Evolutionary conservation across 2,329 filamentous ascomycete species (phyloP), one percentile per base, ranked within the genome.

Genomic region (Pochonia chlamydosporia): DNA sequence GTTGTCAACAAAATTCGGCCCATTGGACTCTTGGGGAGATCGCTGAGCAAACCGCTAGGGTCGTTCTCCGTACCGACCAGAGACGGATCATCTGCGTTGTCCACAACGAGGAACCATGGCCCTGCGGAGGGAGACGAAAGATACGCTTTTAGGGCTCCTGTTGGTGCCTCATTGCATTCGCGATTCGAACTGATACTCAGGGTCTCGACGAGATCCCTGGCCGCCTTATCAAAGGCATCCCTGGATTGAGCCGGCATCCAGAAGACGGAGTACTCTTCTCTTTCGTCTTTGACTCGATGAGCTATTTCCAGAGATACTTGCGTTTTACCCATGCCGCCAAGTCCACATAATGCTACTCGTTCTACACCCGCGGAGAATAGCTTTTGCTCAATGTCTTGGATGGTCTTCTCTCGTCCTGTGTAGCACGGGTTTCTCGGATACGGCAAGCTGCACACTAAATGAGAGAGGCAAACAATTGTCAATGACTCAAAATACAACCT

Each of bases 61-160:
- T 44, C 30, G n/a, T 47, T 46, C 11, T 30, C 25, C 37, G 49
- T 16, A 7, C 50, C 49, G 26, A 60, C 44, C n/a, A 64, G 47
- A 5, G 59, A 55, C n/a, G 48, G 39, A 33, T 72, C 64, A 28
- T 73, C 68, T 2, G 62, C 63, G 45, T 71, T 71, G 48, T 69
- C 63, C 11, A 49, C 20, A 16, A 49, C 20, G 3, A 49, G 39
- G 24, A 49, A 24, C 47, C 43, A 49, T 24, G 65, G 48, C 66
- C 62, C 39, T 1, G 49, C 39, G 3, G 31, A 49, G 13, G 56
- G 51, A 2, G 54, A 59, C 21, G 50, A 54, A 5, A 64, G 54
- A 21, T 60, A 52, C 1, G 16, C 35, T 10, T 78, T 70, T 56
- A 86, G 82, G 65, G 80, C 72, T 52, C 84, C 79, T 40, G 75